A percentile compares a stretch with the other conserved stretches of the same genome.
These are phyloP conservation scores for Chrysanthemum lavandulifolium DNA, from an alignment of 129 eudicot genomes.

Conservation along the genomic window DNA sequence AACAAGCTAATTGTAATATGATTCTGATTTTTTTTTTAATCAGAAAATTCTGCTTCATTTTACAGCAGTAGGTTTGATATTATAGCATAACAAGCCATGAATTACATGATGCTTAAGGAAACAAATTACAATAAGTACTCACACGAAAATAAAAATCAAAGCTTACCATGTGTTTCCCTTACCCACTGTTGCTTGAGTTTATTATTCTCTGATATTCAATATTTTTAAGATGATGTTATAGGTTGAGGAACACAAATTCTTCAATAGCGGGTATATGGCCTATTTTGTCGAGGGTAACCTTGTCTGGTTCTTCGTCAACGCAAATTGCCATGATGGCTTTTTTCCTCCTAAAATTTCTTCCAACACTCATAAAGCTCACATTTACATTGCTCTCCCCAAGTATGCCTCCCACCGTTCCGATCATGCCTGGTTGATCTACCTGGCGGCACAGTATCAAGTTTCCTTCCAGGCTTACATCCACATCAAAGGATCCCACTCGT, in stretches of 20 bases:
- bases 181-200: background rate
- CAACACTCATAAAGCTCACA: conserved; percentile 85
- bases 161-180: conserved; percentile 1
- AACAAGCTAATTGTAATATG: too few relatives aligned
- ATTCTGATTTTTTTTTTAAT: too few relatives aligned
- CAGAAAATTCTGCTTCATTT: too few relatives aligned
- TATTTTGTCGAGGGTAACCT: conserved; percentile 52
- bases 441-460: conserved; percentile 71
- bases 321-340: conserved; percentile 87
- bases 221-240: too few relatives aligned
- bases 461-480: conserved; percentile 81
- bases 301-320: conserved; percentile 71
- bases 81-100: too few relatives aligned
- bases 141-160: too few relatives aligned
- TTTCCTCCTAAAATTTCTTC: conserved; percentile 53
- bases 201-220: too few relatives aligned
- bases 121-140: too few relatives aligned
- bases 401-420: conserved; percentile 67
- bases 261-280: conserved; percentile 51
- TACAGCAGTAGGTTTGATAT: too few relatives aligned
- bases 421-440: conserved; percentile 88
- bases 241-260: too few relatives aligned
- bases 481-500: conserved; percentile 66
- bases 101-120: too few relatives aligned
- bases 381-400: conserved; percentile 70